Evolutionary conservation across 2,329 filamentous ascomycete genomes (phyloP), one percentile per base, ranked within the genome.

Genomic region (Monilinia laxa): DNA sequence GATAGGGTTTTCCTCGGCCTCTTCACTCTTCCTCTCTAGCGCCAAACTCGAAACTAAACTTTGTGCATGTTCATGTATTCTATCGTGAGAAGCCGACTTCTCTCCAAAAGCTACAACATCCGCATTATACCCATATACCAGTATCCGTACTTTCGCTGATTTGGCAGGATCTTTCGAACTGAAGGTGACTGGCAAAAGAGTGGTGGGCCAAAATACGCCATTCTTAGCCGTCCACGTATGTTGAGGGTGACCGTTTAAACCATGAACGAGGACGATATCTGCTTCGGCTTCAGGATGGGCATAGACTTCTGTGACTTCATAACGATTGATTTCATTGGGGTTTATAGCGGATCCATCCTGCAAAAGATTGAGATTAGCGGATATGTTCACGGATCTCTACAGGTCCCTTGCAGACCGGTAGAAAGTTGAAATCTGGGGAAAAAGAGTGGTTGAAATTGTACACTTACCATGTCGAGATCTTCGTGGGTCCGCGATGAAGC

Each of bases 51-150:
- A 83, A 9, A 90, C 82, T 42, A 92, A 80, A 14, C 85, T 89
- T 78, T 91, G 88, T 0, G 89, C 89, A 77, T 92, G 89, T 73
- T 90, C 85, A 68, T 87, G 84, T 72, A 92, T 86, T 72, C 84
- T 86, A 77, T 88, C 88, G 16, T 55, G 51, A 70, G 89, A 84
- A 2, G 72, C 69, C 16, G 70, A 84, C 64, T 83, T 82, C 70
- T 81, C 79, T 25, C 75, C 74, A 69, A 84, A 84, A 0, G 81
- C 76, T 49, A 79, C 77, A 1, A 84, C 81, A 67, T 90, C 87
- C 31, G 89, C 88, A 75, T 92, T 90, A 75, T 92, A 92, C 31
- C 90, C 90, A 74, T 91, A 92, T 0, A 89, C 87, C 64, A 92
- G 77, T 25, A 92, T 80, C 62, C 90, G 86, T 63, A 87, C 87